A percentile compares a stretch with the other conserved stretches of the same genome.
Evolutionary conservation across 805 yeast genomes (phyloP).

Genomic region (Suhomyces faveliae): DNA sequence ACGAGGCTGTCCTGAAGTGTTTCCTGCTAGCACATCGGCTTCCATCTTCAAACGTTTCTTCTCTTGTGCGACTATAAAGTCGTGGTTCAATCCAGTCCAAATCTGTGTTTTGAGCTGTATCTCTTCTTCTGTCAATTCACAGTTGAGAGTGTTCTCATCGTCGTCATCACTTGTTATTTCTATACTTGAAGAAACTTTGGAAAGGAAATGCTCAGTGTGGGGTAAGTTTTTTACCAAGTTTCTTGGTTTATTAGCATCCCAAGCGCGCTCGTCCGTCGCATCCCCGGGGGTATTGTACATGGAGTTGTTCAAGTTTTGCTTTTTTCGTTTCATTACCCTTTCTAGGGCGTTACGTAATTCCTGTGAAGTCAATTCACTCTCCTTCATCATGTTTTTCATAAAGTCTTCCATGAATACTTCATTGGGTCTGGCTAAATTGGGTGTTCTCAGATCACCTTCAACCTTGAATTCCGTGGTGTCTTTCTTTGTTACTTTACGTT

Average conservation of each 20-base stretch:
- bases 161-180: slow-evolving; percentile 67
- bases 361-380: slow-evolving; percentile 29
- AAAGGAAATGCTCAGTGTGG: slow-evolving; percentile 53
- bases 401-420: slow-evolving; percentile 16
- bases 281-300: slow-evolving; percentile 19
- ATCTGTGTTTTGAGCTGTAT: slow-evolving; percentile 71
- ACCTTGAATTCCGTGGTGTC: neutral
- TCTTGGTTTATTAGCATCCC: slow-evolving; percentile 31
- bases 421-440: neutral
- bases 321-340: slow-evolving; percentile 23
- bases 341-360: slow-evolving; percentile 22
- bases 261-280: slow-evolving; percentile 16
- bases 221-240: slow-evolving; percentile 57
- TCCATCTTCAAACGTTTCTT: slow-evolving; percentile 77
- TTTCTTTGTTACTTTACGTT: neutral
- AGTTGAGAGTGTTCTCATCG: slow-evolving; percentile 71
- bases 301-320: slow-evolving; percentile 17
- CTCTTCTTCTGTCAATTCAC: slow-evolving; percentile 68
- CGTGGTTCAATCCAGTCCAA: slow-evolving; percentile 90
- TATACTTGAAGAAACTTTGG: slow-evolving; percentile 56
- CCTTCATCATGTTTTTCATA: slow-evolving; percentile 28
- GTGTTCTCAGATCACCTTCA: neutral
- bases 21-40: slow-evolving; percentile 86
- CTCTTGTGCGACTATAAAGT: slow-evolving; percentile 81
- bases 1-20: slow-evolving; percentile 39